phyloP scores from a whole-genome alignment of 1,284 basidiomycete species.

The Malassezia dermatis region DNA sequence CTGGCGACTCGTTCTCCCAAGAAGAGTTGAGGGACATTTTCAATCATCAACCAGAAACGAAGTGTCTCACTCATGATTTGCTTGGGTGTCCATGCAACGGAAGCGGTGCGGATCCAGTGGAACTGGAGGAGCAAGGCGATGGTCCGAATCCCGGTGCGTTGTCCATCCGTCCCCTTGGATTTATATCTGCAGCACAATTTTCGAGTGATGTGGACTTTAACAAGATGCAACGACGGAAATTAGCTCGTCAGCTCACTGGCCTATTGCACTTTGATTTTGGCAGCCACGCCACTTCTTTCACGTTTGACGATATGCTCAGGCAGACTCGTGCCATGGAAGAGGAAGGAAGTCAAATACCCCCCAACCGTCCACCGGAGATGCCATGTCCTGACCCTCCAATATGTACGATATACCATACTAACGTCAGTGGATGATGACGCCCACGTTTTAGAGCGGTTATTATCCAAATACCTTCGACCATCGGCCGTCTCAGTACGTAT shows the following conservation, averaged over 20 bases:
- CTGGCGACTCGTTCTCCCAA: conserved; percentile 29
- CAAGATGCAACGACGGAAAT: conserved; percentile 1
- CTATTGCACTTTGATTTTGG: conserved; percentile 13
- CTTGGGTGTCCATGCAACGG: conserved; percentile 41
- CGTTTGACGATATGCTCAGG: neutral
- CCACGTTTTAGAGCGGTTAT: neutral
- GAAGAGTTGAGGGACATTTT: conserved; percentile 64
- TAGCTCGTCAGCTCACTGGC: conserved; percentile 6
- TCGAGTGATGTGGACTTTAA: neutral
- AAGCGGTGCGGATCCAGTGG: conserved; percentile 17
- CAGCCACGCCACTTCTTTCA: neutral
- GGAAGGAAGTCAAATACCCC: neutral
- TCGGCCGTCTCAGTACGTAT: neutral
- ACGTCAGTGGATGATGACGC: neutral
- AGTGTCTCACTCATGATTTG: conserved; percentile 75
- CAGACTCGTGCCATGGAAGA: neutral
- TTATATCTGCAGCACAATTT: conserved; percentile 12
- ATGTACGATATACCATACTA: neutral
- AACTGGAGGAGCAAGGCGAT: conserved; percentile 5
- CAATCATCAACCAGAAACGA: conserved; percentile 65
- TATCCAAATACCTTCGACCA: neutral
- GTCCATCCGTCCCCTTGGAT: neutral
- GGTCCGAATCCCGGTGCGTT: neutral
- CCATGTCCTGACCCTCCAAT: neutral
- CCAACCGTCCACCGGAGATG: neutral